Evolutionary conservation across 2,329 filamentous ascomycete genomes (phyloP), one percentile per base, ranked within the genome.

Genomic region (Hyphodiscus sp.): DNA sequence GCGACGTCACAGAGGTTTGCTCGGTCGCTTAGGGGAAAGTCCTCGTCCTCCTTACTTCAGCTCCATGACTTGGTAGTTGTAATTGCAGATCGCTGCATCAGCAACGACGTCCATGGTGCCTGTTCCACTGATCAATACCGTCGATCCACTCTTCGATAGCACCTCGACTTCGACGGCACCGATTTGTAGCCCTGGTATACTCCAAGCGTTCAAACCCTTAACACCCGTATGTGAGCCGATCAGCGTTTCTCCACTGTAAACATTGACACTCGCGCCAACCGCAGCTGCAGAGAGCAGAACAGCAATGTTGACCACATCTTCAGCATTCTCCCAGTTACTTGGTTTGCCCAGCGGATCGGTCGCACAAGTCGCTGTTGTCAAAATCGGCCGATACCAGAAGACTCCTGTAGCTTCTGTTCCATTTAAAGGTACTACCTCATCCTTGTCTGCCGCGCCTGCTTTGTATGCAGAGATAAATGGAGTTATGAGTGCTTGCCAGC

Each of bases 61-160:
- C 9, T 9, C 47, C 20, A 50, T 50, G 43, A 56, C 54, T n/a
- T 50, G 51, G 29, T 45, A 56, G 33, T 57, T 57, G 46, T 57
- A 57, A 51, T 57, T 57, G 30, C 55, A 57, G n/a, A 54, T 13
- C n/a, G 20, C 46, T 2, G 51, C 45, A 48, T 50, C 49, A 44
- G 33, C 47, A n/a, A 20, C 50, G 2, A 56, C 54, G 3, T 52
- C 15, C n/a, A 33, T 49, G 7, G 23, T 20, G n/a, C 49, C 48
- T 41, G 8, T 20, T 9, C 16, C 47, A 33, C 38, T 51, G 2
- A 47, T 47, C 18, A 56, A 41, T 2, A 18, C 41, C 16, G 41
- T 52, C 26, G n/a, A 33, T 6, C 57, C 57, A 42, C 47, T 55
- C 15, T 42, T 48, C 10, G 49, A 44, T 2, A 44, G 45, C n/a